A percentile compares a stretch with the other conserved stretches of the same genome.
These are phyloP conservation scores for Cercospora berteroae DNA, from an alignment of 2,329 filamentous ascomycete genomes.

Conservation along the genomic window DNA sequence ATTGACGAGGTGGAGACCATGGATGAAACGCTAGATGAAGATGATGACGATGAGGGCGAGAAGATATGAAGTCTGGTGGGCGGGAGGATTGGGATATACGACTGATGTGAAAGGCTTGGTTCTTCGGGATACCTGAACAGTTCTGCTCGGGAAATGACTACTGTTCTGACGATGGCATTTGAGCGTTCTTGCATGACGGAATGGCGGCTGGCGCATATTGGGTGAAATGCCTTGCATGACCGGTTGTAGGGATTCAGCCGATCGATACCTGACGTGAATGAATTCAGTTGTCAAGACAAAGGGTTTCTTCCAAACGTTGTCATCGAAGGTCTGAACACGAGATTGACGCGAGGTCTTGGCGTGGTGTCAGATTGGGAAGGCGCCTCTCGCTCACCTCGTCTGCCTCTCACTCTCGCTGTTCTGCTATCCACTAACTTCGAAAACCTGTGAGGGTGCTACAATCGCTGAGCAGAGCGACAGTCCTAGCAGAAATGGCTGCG, in stretches of 20 bases:
- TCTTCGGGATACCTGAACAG: not conserved
- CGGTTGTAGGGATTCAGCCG: too few species aligned
- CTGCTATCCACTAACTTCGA: too few species aligned
- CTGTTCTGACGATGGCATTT: not conserved
- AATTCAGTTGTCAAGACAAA: not conserved
- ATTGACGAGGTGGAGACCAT: slow-evolving; percentile 88
- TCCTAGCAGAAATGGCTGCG: too few species aligned
- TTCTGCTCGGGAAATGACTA: not conserved
- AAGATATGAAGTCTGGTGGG: not conserved
- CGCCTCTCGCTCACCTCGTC: too few species aligned
- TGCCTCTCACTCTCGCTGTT: too few species aligned
- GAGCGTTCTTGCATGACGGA: slow-evolving; percentile 1
- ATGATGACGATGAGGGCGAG: slow-evolving; percentile 21
- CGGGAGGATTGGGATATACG: not conserved
- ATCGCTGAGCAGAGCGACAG: too few species aligned
- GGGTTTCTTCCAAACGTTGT: too few species aligned
- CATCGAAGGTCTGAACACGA: too few species aligned
- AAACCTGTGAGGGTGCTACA: too few species aligned
- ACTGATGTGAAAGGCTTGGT: not conserved
- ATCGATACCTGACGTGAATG: not conserved
- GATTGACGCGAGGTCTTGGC: slow-evolving; percentile 7
- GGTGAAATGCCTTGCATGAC: not conserved
- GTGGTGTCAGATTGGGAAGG: too few species aligned
- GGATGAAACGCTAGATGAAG: slow-evolving; percentile 57
- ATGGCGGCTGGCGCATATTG: not conserved